phyloP scores from a whole-genome alignment of 2,329 filamentous ascomycete genomes.

The Penicillium sp. region DNA sequence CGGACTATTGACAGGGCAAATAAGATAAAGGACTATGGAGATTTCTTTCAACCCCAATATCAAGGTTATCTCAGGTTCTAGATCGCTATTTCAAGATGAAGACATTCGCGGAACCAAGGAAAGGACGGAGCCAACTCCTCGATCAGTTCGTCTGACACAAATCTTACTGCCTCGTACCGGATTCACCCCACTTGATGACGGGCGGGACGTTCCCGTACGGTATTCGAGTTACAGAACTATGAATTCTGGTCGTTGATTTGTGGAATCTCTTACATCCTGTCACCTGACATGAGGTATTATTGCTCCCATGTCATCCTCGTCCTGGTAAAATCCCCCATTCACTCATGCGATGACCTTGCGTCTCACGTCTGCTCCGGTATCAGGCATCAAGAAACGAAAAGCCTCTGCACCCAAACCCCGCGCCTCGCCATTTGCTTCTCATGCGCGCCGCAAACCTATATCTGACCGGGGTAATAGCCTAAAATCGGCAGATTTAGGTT shows the following conservation, averaged over 20 bases:
- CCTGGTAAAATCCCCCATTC: neutral
- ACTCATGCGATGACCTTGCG: conserved; percentile 46
- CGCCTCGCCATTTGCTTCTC: conserved; percentile 43
- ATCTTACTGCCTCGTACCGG: neutral
- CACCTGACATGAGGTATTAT: conserved; percentile 22
- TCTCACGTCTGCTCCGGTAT: conserved; percentile 49
- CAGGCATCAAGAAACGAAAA: conserved; percentile 46
- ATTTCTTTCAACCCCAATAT: neutral
- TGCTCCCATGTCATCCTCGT: neutral
- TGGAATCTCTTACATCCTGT: conserved; percentile 5
- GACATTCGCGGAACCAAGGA: neutral
- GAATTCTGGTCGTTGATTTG: conserved; percentile 5
- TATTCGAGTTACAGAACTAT: conserved; percentile 14
- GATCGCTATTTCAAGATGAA: neutral
- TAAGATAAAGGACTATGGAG: neutral
- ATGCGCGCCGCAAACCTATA: conserved; percentile 43
- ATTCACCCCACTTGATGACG: neutral
- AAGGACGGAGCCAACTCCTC: neutral
- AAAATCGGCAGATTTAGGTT: conserved; percentile 26
- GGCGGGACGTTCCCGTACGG: conserved; percentile 7
- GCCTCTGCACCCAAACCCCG: conserved; percentile 28
- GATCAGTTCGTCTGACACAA: neutral
- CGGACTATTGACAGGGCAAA: neutral
- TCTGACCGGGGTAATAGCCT: conserved; percentile 25
- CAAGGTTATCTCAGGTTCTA: neutral